These are phyloP conservation scores for Wickerhamiella azyma DNA, from an alignment of 805 yeast genomes.

Conservation along the genomic window DNA sequence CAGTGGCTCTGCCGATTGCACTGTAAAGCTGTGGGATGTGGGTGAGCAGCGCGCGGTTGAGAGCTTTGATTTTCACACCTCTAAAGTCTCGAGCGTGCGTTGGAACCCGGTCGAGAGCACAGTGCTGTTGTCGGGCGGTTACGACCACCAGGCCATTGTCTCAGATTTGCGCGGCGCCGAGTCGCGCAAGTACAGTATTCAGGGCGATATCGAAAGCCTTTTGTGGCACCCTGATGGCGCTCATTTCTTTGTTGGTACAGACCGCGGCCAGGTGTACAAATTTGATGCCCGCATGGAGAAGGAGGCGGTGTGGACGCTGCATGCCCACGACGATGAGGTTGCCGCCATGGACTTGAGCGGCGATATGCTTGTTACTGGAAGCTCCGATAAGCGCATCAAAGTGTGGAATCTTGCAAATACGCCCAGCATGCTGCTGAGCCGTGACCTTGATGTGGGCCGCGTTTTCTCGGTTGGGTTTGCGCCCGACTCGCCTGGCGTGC, in stretches of 20 bases:
- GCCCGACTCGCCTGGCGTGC: slow-evolving; percentile 73
- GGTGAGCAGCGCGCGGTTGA: slow-evolving; percentile 60
- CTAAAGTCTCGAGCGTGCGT: slow-evolving; percentile 72
- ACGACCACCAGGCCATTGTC: slow-evolving; percentile 62
- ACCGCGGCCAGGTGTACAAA: slow-evolving; percentile 75
- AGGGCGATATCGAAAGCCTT: slow-evolving; percentile 76
- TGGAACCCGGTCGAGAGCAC: slow-evolving; percentile 54
- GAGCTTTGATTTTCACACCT: slow-evolving; percentile 63
- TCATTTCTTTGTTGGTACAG: slow-evolving; percentile 74
- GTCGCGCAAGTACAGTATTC: slow-evolving; percentile 41
- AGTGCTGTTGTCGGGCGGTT: slow-evolving; percentile 78
- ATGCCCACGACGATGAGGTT: slow-evolving; percentile 93
- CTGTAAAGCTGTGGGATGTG: slow-evolving; percentile 93
- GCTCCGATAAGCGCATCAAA: slow-evolving; percentile 75
- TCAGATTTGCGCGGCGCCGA: slow-evolving; percentile 53
- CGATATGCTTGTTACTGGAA: slow-evolving; percentile 71
- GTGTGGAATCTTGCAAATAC: slow-evolving; percentile 63
- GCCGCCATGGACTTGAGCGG: slow-evolving; percentile 68
- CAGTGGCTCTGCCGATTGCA: slow-evolving; percentile 88
- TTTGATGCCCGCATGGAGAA: slow-evolving; percentile 65
- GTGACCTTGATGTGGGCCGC: slow-evolving; percentile 91
- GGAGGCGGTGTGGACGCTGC: slow-evolving; percentile 81
- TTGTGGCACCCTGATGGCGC: slow-evolving; percentile 50
- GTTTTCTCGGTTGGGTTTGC: slow-evolving; percentile 75
- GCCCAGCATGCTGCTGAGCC: slow-evolving; percentile 79